Conservation (phyloP, 2,329 filamentous ascomycete species). For the Fusarium guadeloupense region DNA sequence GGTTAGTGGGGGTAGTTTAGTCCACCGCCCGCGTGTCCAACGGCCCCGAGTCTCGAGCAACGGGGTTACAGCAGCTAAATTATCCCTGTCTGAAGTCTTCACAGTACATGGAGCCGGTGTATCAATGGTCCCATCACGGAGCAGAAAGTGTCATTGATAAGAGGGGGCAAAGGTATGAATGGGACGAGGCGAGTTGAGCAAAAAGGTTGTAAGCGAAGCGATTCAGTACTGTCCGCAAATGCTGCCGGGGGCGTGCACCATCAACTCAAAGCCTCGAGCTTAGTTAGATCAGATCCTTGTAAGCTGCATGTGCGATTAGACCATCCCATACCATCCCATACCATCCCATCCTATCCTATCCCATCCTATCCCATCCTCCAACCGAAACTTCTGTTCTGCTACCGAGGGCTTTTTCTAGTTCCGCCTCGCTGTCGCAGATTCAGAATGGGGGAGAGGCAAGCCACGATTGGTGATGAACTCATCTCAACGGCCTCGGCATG, state of each 20-base stretch:
- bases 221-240: conserved; percentile 7
- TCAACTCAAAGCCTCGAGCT: conserved; percentile 21
- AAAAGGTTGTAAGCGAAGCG: conserved; percentile 9
- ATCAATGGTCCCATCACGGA: conserved; percentile 22
- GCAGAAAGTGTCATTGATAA: neutral
- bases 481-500: neutral
- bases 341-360: too few relatives aligned
- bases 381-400: too few relatives aligned
- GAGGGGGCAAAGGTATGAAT: conserved; percentile 1
- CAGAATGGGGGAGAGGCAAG: conserved; percentile 1
- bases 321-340: too few relatives aligned
- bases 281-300: conserved; percentile 17
- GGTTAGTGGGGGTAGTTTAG: conserved; percentile 25
- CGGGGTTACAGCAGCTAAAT: conserved; percentile 18
- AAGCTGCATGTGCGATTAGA: conserved; percentile 15
- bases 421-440: conserved; percentile 23
- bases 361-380: too few relatives aligned
- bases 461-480: neutral
- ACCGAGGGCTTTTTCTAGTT: conserved; percentile 1
- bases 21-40: conserved; percentile 11
- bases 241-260: conserved; percentile 16
- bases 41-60: conserved; percentile 35
- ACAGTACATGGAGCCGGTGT: conserved; percentile 41
- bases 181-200: conserved; percentile 8
- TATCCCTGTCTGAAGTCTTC: conserved; percentile 2